A percentile compares a stretch with the other conserved stretches of the same genome.
Conservation (phyloP, 2,329 filamentous ascomycete species). For the Xylariaceae sp. region DNA sequence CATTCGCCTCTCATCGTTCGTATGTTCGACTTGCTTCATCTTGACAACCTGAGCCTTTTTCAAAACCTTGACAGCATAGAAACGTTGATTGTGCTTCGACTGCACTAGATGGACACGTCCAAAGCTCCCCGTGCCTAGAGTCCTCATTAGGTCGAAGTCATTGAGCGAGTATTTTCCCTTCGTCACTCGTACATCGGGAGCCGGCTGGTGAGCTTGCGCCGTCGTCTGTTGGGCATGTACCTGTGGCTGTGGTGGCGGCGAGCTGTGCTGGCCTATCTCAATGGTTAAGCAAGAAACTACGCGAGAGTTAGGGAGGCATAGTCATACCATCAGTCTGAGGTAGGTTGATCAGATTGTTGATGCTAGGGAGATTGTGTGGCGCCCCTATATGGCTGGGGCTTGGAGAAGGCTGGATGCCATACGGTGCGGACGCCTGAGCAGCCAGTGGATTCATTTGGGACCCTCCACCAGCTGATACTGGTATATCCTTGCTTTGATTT, state of each 20-base stretch:
- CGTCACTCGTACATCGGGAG: constrained; percentile 59
- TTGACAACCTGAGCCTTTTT: constrained; percentile 99
- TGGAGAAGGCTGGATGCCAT: constrained; percentile 40
- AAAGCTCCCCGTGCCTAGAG: constrained; percentile 93
- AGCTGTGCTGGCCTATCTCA: constrained; percentile 34
- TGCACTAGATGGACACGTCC: constrained; percentile 94
- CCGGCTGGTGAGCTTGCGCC: constrained; percentile 21
- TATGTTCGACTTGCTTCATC: constrained; percentile 99
- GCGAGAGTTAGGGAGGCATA: constrained; percentile 1
- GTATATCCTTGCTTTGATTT: constrained; percentile 21
- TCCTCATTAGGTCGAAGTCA: constrained; percentile 87
- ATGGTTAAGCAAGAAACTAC: constrained; percentile 22
- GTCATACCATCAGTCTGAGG: constrained; percentile 42
- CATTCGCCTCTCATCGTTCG: constrained; percentile 96
- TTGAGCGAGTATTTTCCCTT: constrained; percentile 95
- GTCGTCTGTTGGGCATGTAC: constrained; percentile 20
- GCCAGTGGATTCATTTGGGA: constrained; percentile 30
- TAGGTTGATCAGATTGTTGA: constrained; percentile 77
- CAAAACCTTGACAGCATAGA: constrained; percentile 96
- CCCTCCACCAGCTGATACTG: constrained; percentile 29
- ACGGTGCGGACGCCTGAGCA: constrained; percentile 33
- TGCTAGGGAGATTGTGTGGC: constrained; percentile 70
- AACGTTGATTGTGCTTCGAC: constrained; percentile 95
- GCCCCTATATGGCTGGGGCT: constrained; percentile 27
- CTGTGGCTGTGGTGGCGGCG: constrained; percentile 28